Base-by-base conservation (phyloP, 768 basidiomycete genomes). In the Phanerodontia chrysosporium region DNA sequence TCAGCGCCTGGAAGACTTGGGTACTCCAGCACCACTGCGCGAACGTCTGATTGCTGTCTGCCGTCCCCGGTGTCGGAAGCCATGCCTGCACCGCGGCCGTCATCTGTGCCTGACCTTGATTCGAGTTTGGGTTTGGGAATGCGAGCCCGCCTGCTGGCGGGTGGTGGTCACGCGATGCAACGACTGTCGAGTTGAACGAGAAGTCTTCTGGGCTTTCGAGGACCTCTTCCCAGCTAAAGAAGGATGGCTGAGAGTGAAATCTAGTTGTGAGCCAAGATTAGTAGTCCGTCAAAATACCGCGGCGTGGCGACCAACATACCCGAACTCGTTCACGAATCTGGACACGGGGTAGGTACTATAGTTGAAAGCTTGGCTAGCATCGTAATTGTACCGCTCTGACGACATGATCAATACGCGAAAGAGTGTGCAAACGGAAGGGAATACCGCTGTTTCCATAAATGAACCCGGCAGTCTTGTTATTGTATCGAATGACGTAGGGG, bases 11-110 rank as follows among this genome's bases (percentile, higher is more conserved):
- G 78, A 84, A 84, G 21, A 84, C 62, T 62, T 84, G 83, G 2
- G 83, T 84, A 67, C 80, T 82, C 74, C 76, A 85, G 68, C 81
- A 83, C 83, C 83, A 84, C 64, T 84, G 82, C 0, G 83, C 80
- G 66, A 85, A 84, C 0, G 83, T 84, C 64, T 82, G 78, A 59
- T 85, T 83, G 21, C 76, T 57, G 64, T 82, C 74, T 18, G 75
- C 59, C 1, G 78, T 81, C 14, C 67, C 68, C 2, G 83, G 83
- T 0, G 76, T 79, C 1, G 83, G 82, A 14, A 84, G 76, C 81
- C 82, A 84, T n/a, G 73, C 62, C 58, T 81, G 74, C 42, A 83
- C 83, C 2, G 76, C 81, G 18, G 64, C 59, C 0, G 78, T 74
- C 82, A 84, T 80, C 62, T 85, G 76, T 8, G 66, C 71, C 67